Evolutionary conservation across 192 early-diverging fungal genomes (phyloP).

Genomic region (Rhizoclosmatium globosum): DNA sequence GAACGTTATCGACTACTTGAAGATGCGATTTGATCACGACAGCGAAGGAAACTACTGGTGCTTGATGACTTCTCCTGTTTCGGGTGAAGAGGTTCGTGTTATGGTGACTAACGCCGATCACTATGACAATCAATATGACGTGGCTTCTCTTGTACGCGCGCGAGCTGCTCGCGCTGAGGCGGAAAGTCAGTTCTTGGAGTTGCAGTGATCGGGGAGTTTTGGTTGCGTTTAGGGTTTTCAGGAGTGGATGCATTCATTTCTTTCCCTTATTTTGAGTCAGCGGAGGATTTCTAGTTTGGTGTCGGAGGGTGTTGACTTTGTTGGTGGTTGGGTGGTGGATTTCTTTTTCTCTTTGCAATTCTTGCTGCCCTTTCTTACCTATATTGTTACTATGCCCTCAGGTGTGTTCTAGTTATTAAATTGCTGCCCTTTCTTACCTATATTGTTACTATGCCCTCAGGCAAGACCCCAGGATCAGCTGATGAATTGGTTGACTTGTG

Average conservation of each 20-base stretch:
- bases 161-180: background rate
- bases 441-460: background rate
- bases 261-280: background rate
- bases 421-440: background rate
- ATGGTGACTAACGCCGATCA: background rate
- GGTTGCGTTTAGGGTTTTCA: background rate
- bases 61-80: background rate
- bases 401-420: background rate
- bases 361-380: background rate
- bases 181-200: background rate
- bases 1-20: background rate
- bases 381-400: background rate
- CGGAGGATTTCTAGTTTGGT: background rate
- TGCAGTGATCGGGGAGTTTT: background rate
- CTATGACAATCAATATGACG: background rate
- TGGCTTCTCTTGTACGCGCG: background rate
- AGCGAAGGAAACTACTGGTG: background rate
- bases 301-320: background rate
- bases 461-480: background rate
- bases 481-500: background rate
- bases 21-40: background rate
- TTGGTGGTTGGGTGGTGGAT: background rate
- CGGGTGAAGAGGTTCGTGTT: background rate
- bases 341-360: background rate
- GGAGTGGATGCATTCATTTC: background rate